These are phyloP conservation scores for Lactarius pseudohatsudake DNA, from an alignment of 768 basidiomycete genomes.

Conservation along the genomic window DNA sequence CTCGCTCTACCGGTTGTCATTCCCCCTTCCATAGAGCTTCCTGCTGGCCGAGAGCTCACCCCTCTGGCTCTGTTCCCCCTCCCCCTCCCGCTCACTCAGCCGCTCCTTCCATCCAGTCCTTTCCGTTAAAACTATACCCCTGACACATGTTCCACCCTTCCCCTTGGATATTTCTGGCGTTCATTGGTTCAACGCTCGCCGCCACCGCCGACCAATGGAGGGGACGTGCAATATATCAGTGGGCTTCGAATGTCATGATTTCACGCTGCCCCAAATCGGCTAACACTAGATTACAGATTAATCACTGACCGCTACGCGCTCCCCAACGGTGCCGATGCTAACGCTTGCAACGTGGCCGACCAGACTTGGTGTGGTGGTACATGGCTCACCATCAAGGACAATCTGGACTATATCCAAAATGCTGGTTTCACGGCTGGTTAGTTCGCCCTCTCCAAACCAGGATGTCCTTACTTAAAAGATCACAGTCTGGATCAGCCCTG, in stretches of 20 bases:
- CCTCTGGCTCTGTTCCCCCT: background rate
- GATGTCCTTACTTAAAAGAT: background rate
- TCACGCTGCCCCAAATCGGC: background rate
- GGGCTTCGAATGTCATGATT: conserved; percentile 28
- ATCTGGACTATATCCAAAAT: conserved; percentile 83
- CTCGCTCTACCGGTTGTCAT: background rate
- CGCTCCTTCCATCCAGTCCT: conserved; percentile 7
- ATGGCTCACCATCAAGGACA: conserved; percentile 71
- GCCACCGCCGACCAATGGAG: conserved; percentile 76
- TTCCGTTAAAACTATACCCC: background rate
- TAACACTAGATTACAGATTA: conserved; percentile 41
- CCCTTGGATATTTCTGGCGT: conserved; percentile 32
- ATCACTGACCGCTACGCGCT: conserved; percentile 79
- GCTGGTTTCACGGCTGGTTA: conserved; percentile 78
- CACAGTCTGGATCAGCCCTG: conserved; percentile 80
- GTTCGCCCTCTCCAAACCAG: conserved; percentile 25
- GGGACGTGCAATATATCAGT: conserved; percentile 80
- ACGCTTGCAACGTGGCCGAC: conserved; percentile 53
- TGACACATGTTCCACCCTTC: conserved; percentile 6
- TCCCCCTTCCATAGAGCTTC: conserved; percentile 5
- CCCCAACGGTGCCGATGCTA: conserved; percentile 50
- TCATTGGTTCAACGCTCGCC: conserved; percentile 42
- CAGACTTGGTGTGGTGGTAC: conserved; percentile 86
- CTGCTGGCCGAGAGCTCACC: conserved; percentile 17
- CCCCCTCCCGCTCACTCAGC: background rate